phyloP scores from a whole-genome alignment of 2,329 filamentous ascomycete genomes.

The Stachybotrys elegans region DNA sequence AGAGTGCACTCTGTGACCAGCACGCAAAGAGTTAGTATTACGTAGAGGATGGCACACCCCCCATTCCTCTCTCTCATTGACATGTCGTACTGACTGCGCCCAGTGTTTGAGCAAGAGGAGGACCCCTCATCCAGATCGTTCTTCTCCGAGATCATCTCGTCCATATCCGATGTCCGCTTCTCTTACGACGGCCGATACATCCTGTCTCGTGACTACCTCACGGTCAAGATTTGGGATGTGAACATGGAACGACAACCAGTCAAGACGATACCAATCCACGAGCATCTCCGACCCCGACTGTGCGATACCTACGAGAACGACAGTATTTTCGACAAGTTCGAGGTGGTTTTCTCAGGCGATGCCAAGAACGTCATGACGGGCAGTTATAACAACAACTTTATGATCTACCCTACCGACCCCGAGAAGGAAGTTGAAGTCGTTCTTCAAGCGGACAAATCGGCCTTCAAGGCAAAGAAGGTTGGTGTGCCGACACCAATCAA shows the following conservation, averaged over 20 bases:
- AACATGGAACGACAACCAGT: constrained; percentile 98
- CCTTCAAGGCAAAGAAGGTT: constrained; percentile 99
- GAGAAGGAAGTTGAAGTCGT: constrained; percentile 97
- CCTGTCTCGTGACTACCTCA: constrained; percentile 93
- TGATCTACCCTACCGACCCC: constrained; percentile 97
- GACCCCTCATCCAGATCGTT: constrained; percentile 95
- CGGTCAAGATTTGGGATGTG: constrained; percentile 99
- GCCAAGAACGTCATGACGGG: constrained; percentile 99
- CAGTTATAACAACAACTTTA: constrained; percentile 99
- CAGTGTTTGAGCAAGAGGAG: constrained; percentile 98
- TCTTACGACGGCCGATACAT: constrained; percentile 96
- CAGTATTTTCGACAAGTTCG: constrained; percentile 99
- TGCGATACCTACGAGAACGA: constrained; percentile 99
- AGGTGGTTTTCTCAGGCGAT: constrained; percentile 97
- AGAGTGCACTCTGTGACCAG: constrained; percentile 92
- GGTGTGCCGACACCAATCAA: constrained; percentile 97
- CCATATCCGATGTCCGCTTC: constrained; percentile 97
- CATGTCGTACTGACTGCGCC: constrained; percentile 18
- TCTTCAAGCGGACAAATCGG: constrained; percentile 94
- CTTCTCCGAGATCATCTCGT: constrained; percentile 99
- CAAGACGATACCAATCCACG: constrained; percentile 98
- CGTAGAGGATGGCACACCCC: too few species aligned
- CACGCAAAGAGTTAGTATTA: constrained; percentile 77
- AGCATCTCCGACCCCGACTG: constrained; percentile 86
- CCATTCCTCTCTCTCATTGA: neutral